phyloP scores from a whole-genome alignment of 805 yeast species.

The Spathaspora arborariae region DNA sequence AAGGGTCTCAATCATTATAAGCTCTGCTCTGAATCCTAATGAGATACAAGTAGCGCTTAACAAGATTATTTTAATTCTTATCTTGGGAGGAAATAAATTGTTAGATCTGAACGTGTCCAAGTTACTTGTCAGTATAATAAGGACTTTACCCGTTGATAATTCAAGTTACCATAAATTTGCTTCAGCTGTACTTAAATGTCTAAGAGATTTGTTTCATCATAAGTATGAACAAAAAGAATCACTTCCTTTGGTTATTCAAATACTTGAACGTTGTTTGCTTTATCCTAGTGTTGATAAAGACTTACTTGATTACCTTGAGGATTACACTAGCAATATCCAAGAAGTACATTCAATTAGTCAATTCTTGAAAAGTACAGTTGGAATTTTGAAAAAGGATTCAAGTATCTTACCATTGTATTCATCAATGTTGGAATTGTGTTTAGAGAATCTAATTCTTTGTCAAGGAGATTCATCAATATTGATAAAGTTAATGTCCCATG shows the following conservation, averaged over 20 bases:
- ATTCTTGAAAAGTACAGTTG: background rate
- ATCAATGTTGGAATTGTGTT: background rate
- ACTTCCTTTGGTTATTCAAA: conserved; percentile 3
- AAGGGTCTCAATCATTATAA: conserved; percentile 23
- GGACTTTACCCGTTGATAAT: background rate
- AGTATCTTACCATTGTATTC: background rate
- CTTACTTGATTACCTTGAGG: conserved; percentile 3
- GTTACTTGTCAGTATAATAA: conserved; percentile 16
- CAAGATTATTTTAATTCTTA: conserved; percentile 33
- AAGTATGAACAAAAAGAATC: background rate
- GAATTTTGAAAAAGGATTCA: background rate
- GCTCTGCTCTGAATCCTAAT: conserved; percentile 14
- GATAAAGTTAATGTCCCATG: conserved; percentile 4
- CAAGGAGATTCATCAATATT: background rate
- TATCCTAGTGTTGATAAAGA: background rate
- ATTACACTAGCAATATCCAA: background rate
- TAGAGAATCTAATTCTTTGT: background rate
- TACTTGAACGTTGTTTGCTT: background rate
- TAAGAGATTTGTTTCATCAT: conserved; percentile 1
- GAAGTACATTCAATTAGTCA: background rate
- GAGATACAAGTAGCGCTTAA: conserved; percentile 26
- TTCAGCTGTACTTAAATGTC: background rate
- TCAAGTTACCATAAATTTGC: background rate
- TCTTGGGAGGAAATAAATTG: conserved; percentile 5
- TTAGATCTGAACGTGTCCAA: conserved; percentile 14